Evolutionary conservation across 2,329 filamentous ascomycete genomes (phyloP).

Genomic region (Huntiella moniliformis): DNA sequence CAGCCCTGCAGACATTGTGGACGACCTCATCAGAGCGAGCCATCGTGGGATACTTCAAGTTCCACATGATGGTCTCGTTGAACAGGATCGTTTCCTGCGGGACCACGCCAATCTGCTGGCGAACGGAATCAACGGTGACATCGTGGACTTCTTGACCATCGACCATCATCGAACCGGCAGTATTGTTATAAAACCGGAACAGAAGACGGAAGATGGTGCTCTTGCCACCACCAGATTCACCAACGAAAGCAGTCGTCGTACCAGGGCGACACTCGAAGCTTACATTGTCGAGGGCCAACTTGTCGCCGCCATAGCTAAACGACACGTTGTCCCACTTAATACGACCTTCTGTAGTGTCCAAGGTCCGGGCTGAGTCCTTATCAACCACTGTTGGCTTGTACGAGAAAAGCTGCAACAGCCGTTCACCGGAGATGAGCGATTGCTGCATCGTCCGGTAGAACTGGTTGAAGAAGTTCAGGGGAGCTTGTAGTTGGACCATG

Average conservation of each 20-base stretch:
- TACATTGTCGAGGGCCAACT: conserved; percentile 66
- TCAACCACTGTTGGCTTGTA: conserved; percentile 86
- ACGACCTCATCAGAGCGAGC: conserved; percentile 64
- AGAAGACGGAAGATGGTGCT: conserved; percentile 90
- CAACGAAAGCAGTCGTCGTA: conserved; percentile 87
- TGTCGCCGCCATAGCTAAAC: conserved; percentile 77
- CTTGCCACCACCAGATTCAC: conserved; percentile 91
- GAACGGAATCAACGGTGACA: conserved; percentile 82
- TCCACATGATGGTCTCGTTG: conserved; percentile 91
- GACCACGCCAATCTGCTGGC: conserved; percentile 82
- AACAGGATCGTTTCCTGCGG: conserved; percentile 92
- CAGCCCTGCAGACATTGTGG: conserved; percentile 62
- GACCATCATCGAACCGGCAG: conserved; percentile 61
- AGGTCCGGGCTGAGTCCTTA: conserved; percentile 39
- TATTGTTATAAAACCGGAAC: conserved; percentile 87
- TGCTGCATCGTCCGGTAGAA: conserved; percentile 95
- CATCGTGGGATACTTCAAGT: conserved; percentile 75
- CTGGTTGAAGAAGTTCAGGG: conserved; percentile 75
- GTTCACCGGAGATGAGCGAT: conserved; percentile 91
- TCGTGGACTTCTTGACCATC: conserved; percentile 72
- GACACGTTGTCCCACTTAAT: conserved; percentile 77
- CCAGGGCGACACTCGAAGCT: conserved; percentile 74
- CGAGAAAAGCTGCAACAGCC: conserved; percentile 88
- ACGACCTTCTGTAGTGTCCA: conserved; percentile 56
- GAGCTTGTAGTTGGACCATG: conserved; percentile 60